Conservation (phyloP, 1,284 basidiomycete species). For the Rhodotorula sp. region DNA sequence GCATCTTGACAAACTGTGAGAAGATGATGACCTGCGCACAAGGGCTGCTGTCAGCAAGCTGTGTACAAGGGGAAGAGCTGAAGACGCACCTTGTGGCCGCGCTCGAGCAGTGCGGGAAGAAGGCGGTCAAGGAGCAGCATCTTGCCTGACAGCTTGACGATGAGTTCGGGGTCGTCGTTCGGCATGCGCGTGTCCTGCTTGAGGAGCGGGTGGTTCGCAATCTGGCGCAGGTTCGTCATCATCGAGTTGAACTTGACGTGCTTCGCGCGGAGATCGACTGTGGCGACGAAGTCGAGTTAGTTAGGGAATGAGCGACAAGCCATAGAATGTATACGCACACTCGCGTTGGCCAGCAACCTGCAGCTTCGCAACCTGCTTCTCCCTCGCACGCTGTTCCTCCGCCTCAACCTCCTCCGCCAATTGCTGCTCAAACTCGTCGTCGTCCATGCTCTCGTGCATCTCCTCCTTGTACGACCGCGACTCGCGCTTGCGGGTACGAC, state of each 20-base stretch:
- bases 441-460: conserved; percentile 15
- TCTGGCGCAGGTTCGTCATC: conserved; percentile 82
- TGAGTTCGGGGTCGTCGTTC: conserved; percentile 56
- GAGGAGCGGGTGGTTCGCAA: conserved; percentile 72
- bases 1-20: conserved; percentile 90
- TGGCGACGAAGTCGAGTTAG: not conserved
- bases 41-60: not conserved
- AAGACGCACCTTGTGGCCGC: conserved; percentile 67
- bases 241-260: conserved; percentile 52
- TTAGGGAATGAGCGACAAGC: accelerated
- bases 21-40: conserved; percentile 65
- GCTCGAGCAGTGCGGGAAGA: conserved; percentile 74
- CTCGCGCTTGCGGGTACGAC: conserved; percentile 44
- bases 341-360: not conserved
- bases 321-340: not conserved
- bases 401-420: not conserved
- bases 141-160: conserved; percentile 86
- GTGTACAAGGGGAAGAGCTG: too few species aligned
- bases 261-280: conserved; percentile 5
- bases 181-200: conserved; percentile 71
- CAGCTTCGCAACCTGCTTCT: not conserved
- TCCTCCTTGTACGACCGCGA: conserved; percentile 25
- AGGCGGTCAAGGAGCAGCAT: conserved; percentile 93
- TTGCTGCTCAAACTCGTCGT: conserved; percentile 27
- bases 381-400: not conserved